These are phyloP conservation scores for Colletotrichum cuscutae DNA, from an alignment of 2,329 filamentous ascomycete genomes.

Conservation along the genomic window DNA sequence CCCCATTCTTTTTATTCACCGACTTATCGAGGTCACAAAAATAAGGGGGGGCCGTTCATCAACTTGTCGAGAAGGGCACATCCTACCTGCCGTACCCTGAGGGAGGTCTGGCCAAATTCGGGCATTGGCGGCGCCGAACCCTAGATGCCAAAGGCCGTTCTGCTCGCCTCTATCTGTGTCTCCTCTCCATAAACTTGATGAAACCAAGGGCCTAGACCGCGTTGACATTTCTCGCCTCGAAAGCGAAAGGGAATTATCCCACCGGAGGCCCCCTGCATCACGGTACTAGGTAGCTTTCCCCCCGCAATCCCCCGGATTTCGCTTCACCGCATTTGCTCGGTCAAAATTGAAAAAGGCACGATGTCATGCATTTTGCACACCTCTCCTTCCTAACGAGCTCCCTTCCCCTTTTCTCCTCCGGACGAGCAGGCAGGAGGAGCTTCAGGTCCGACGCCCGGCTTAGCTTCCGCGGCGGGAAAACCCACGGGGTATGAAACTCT, in stretches of 20 bases:
- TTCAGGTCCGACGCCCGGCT: not conserved
- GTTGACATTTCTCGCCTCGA: not conserved
- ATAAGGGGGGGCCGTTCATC: too few species aligned
- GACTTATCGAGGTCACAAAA: not conserved
- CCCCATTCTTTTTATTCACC: not conserved
- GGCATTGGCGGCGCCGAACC: not conserved
- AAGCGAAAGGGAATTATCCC: not conserved
- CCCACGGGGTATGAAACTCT: constrained; percentile 15
- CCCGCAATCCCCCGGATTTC: not conserved
- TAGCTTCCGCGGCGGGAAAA: not conserved
- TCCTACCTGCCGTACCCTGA: not conserved
- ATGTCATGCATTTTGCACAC: not conserved
- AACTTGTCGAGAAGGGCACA: not conserved
- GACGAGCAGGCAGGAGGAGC: not conserved
- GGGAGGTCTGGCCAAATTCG: not conserved
- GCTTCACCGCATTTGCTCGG: not conserved
- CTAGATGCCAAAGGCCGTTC: not conserved
- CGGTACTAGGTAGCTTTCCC: too few species aligned
- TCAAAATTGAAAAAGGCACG: not conserved
- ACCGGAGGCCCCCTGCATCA: not conserved
- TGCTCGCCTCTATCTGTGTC: not conserved
- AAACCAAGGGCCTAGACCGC: not conserved
- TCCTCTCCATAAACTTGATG: not conserved
- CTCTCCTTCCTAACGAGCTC: not conserved
- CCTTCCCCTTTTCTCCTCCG: not conserved